Percentiles rank a stretch among this genome's conserved stretches.
These are phyloP conservation scores for Boletus austroedulis DNA, from an alignment of 1,284 basidiomycete species.

Conservation along the genomic window DNA sequence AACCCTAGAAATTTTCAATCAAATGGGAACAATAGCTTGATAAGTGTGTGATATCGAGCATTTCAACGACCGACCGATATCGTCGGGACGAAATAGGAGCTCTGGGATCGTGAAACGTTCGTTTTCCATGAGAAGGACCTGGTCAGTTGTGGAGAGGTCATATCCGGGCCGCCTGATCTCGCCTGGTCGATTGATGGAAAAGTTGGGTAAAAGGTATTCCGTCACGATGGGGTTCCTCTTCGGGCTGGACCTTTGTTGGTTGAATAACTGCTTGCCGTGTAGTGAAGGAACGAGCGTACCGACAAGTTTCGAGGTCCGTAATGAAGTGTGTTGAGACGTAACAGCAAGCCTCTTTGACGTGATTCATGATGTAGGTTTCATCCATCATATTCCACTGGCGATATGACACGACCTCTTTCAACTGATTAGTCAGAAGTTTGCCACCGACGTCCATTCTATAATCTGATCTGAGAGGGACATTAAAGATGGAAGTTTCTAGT, in stretches of 20 bases:
- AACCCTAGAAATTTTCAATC: conserved; percentile 53
- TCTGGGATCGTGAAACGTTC: conserved; percentile 91
- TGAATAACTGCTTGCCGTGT: conserved; percentile 17
- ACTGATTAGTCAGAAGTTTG: conserved; percentile 90
- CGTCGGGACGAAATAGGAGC: conserved; percentile 82
- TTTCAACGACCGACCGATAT: conserved; percentile 64
- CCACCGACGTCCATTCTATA: conserved; percentile 91
- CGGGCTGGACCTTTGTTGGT: conserved; percentile 42
- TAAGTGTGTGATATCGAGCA: conserved; percentile 6
- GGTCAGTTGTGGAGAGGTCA: conserved; percentile 59
- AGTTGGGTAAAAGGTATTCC: conserved; percentile 89
- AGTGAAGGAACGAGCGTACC: conserved; percentile 49
- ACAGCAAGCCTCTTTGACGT: conserved; percentile 85
- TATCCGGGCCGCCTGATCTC: conserved; percentile 59
- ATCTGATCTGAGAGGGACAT: conserved; percentile 22
- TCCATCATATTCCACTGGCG: conserved; percentile 99
- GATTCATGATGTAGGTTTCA: conserved; percentile 88
- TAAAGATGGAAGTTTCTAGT: conserved; percentile 16
- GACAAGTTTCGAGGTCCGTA: conserved; percentile 73
- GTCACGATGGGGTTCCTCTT: conserved; percentile 70
- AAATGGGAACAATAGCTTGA: conserved; percentile 5
- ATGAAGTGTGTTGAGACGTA: conserved; percentile 80
- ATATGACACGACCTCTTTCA: conserved; percentile 91
- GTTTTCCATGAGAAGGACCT: conserved; percentile 83
- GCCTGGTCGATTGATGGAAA: conserved; percentile 69